phyloP scores from a whole-genome alignment of 768 basidiomycete species.

The Gloeostereum incarnatum region DNA sequence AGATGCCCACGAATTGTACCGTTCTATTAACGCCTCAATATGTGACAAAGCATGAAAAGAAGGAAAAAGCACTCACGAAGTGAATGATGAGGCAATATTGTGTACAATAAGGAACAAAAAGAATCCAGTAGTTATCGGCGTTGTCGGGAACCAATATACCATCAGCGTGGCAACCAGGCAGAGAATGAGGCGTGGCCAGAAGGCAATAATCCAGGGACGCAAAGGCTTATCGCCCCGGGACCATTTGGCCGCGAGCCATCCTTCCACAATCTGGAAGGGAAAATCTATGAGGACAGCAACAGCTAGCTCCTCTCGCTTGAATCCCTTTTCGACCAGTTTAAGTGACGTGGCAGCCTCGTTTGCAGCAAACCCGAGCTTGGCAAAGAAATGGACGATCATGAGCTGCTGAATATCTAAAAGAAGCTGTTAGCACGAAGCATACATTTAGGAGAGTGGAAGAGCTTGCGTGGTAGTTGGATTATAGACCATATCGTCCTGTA shows the following conservation, averaged over 20 bases:
- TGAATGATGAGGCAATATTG: conserved; percentile 78
- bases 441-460: not conserved
- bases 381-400: conserved; percentile 77
- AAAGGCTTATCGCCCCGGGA: conserved; percentile 71
- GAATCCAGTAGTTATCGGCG: conserved; percentile 65
- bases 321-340: conserved; percentile 95
- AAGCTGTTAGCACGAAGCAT: conserved; percentile 2
- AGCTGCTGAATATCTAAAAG: conserved; percentile 80
- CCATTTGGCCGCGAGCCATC: conserved; percentile 92
- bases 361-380: conserved; percentile 91
- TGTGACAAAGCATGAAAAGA: conserved; percentile 1
- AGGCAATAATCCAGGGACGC: conserved; percentile 84
- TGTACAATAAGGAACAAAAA: conserved; percentile 74
- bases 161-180: conserved; percentile 64
- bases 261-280: conserved; percentile 92
- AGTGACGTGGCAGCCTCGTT: conserved; percentile 87
- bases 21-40: conserved; percentile 42
- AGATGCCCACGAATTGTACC: conserved; percentile 97
- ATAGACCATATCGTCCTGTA: conserved; percentile 96
- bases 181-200: conserved; percentile 80
- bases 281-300: conserved; percentile 93
- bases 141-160: conserved; percentile 77
- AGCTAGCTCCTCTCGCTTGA: conserved; percentile 94
- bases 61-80: conserved; percentile 49
- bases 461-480: conserved; percentile 79